phyloP scores from a whole-genome alignment of 257 asterid genomes.

The Fraxinus cuspidata region DNA sequence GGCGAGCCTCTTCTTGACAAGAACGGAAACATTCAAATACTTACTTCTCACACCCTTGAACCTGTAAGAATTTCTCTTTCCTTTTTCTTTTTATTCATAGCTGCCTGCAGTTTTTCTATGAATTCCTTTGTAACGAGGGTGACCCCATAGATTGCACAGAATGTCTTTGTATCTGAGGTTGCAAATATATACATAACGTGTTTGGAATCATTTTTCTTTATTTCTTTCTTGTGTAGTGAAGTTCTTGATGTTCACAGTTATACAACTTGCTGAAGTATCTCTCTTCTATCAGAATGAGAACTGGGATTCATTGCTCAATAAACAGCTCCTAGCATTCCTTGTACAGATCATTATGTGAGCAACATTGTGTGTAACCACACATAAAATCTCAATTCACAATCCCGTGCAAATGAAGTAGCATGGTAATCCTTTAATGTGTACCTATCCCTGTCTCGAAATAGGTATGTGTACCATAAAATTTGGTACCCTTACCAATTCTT shows the following conservation, averaged over 20 bases:
- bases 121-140: not conserved
- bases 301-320: not conserved
- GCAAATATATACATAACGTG: not conserved
- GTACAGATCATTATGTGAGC: not conserved
- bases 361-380: too few relatives aligned
- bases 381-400: too few relatives aligned
- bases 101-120: not conserved
- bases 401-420: too few relatives aligned
- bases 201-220: not conserved
- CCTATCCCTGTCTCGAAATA: too few relatives aligned
- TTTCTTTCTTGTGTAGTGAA: not conserved
- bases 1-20: conserved; percentile 93
- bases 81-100: not conserved
- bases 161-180: not conserved
- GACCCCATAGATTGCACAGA: not conserved
- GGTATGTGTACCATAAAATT: too few relatives aligned
- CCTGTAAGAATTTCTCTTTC: conserved; percentile 58
- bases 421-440: too few relatives aligned
- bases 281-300: not conserved
- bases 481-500: too few relatives aligned
- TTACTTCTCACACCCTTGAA: conserved; percentile 86
- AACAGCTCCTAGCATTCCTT: not conserved
- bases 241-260: not conserved
- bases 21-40: conserved; percentile 78
- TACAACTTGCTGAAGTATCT: not conserved